These are phyloP conservation scores for Candida sanyaensis DNA, from an alignment of 1,139 yeast genomes.

Conservation along the genomic window DNA sequence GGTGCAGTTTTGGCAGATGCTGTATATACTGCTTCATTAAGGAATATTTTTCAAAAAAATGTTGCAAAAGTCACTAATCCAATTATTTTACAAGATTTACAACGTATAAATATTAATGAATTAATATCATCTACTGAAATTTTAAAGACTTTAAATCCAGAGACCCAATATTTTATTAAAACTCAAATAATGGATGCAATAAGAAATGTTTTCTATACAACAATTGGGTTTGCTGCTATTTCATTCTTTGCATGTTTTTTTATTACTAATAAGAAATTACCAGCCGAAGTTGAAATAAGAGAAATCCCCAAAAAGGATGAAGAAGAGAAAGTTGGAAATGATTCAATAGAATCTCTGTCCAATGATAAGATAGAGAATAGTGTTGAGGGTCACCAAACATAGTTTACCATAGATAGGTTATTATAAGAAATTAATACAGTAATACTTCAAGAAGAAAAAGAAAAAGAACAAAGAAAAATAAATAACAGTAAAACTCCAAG, in stretches of 20 bases:
- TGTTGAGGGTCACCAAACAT: background rate
- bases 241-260: slow-evolving; percentile 23
- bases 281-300: slow-evolving; percentile 14
- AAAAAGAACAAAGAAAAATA: too few relatives aligned
- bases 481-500: too few relatives aligned
- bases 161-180: slow-evolving; percentile 28
- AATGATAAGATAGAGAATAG: background rate
- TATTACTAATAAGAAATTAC: slow-evolving; percentile 32
- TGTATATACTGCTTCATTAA: slow-evolving; percentile 32
- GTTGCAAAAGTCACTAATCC: slow-evolving; percentile 19
- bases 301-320: background rate
- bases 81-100: slow-evolving; percentile 21
- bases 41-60: slow-evolving; percentile 19
- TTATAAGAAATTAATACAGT: too few relatives aligned
- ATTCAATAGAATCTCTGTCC: background rate
- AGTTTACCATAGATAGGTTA: too few relatives aligned
- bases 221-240: slow-evolving; percentile 28
- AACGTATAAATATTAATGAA: slow-evolving; percentile 11
- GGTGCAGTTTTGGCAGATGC: slow-evolving; percentile 36
- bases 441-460: too few relatives aligned
- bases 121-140: slow-evolving; percentile 23
- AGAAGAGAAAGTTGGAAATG: background rate
- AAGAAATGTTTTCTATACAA: slow-evolving; percentile 33
- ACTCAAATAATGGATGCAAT: slow-evolving; percentile 30
- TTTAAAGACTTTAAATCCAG: slow-evolving; percentile 23